These are phyloP conservation scores for Penicillium chermesinum DNA, from an alignment of 495 filamentous ascomycete genomes.

Conservation along the genomic window DNA sequence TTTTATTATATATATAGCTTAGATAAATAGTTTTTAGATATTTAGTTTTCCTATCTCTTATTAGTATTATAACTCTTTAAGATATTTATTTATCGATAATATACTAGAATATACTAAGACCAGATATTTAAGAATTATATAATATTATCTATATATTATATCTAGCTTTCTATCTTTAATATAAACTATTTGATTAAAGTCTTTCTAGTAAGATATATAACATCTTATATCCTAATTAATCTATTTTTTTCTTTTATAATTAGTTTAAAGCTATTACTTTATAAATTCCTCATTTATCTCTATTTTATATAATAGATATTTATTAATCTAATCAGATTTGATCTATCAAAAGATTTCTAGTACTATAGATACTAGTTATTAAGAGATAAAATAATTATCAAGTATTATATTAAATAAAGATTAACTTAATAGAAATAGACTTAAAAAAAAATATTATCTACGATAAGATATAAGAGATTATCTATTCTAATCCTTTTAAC, in stretches of 20 bases:
- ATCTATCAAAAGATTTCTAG: slow-evolving; percentile 33
- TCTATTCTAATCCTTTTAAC: too few relatives aligned
- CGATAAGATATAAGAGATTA: too few relatives aligned
- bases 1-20: too few relatives aligned
- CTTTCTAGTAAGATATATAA: too few relatives aligned
- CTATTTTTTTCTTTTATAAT: neutral
- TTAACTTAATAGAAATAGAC: too few relatives aligned
- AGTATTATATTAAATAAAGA: too few relatives aligned
- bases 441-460: too few relatives aligned
- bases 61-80: neutral
- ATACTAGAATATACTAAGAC: neutral
- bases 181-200: neutral
- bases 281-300: neutral
- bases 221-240: too few relatives aligned
- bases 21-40: too few relatives aligned
- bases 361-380: neutral
- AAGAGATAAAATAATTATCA: neutral
- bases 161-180: neutral
- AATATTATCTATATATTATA: too few relatives aligned
- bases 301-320: slow-evolving; percentile 21
- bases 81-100: neutral
- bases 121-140: neutral
- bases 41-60: too few relatives aligned
- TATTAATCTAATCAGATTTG: slow-evolving; percentile 45
- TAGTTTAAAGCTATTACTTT: neutral